Conservation (phyloP, 2,329 filamentous ascomycete species). For the Ophiostoma angusticollis region DNA sequence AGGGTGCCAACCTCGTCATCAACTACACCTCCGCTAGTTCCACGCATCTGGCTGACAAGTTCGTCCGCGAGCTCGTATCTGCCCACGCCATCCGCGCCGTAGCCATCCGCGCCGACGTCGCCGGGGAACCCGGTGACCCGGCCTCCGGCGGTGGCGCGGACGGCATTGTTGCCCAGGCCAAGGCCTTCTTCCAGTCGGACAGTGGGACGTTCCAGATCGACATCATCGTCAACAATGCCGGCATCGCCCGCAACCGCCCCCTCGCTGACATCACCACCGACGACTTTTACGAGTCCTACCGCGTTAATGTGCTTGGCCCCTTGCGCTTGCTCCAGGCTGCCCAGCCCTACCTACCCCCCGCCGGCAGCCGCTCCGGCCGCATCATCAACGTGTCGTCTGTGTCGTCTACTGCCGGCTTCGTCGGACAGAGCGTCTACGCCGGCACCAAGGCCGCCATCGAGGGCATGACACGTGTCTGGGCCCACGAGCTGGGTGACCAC, state of each 20-base stretch:
- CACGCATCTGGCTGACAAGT: conserved; percentile 35
- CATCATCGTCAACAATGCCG: conserved; percentile 82
- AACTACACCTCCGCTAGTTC: conserved; percentile 49
- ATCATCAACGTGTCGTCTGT: conserved; percentile 45
- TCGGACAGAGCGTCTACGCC: conserved; percentile 43
- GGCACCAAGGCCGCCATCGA: conserved; percentile 46
- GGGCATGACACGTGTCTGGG: conserved; percentile 47
- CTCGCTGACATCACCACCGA: conserved; percentile 48
- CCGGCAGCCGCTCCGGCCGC: conserved; percentile 49
- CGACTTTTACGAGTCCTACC: conserved; percentile 61
- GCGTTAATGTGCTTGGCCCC: conserved; percentile 71
- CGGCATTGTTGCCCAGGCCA: conserved; percentile 27
- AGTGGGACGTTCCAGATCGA: conserved; percentile 52
- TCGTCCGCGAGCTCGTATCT: conserved; percentile 46
- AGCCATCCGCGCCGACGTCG: conserved; percentile 59
- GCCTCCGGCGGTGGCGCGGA: conserved; percentile 34
- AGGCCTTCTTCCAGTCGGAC: conserved; percentile 40
- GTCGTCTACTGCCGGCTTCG: conserved; percentile 39
- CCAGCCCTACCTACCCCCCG: conserved; percentile 53
- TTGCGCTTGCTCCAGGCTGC: conserved; percentile 65
- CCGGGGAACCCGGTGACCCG: conserved; percentile 44
- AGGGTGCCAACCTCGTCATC: conserved; percentile 56
- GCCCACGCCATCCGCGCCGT: conserved; percentile 48
- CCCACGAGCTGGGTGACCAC: conserved; percentile 39
- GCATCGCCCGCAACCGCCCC: conserved; percentile 51